Percentiles rank a stretch among this genome's conserved stretches.
These are phyloP conservation scores for Pelargonium nanum DNA, from an alignment of 345 rosid genomes.

Conservation along the genomic window DNA sequence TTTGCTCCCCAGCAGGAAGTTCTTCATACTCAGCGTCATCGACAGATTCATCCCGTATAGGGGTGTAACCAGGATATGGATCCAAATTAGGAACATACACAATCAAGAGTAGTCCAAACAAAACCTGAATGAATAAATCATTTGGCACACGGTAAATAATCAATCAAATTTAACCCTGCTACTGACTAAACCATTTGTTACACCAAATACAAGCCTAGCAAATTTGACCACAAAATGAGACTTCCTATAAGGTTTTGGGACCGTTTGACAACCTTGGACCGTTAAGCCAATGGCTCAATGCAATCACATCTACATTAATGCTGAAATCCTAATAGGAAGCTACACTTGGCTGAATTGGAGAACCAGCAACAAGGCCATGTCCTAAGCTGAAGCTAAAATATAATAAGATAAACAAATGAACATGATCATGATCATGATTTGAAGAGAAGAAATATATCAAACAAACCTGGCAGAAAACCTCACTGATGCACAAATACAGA, in stretches of 20 bases:
- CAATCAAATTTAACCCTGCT: neutral
- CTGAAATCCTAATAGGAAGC: neutral
- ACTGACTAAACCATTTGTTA: neutral
- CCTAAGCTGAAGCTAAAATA: neutral
- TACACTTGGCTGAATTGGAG: slow-evolving; percentile 2
- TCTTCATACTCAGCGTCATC: slow-evolving; percentile 79
- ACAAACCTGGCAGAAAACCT: slow-evolving; percentile 83
- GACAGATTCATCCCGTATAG: slow-evolving; percentile 34
- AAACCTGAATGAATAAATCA: slow-evolving; percentile 36
- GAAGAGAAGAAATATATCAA: neutral
- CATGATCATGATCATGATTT: neutral
- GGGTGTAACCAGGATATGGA: slow-evolving; percentile 83
- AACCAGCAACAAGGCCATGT: slow-evolving; percentile 2
- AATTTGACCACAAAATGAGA: neutral
- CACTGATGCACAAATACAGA: slow-evolving; percentile 67
- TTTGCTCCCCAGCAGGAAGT: slow-evolving; percentile 80
- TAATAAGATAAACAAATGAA: neutral
- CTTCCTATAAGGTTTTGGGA: neutral
- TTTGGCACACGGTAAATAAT: neutral
- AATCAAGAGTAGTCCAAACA: slow-evolving; percentile 74
- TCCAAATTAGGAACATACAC: slow-evolving; percentile 75
- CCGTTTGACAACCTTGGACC: neutral
- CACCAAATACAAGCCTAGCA: neutral
- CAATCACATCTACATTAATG: neutral
- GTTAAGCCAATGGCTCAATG: neutral